phyloP scores from a whole-genome alignment of 2,329 filamentous ascomycete genomes.

The Fusarium redolens region DNA sequence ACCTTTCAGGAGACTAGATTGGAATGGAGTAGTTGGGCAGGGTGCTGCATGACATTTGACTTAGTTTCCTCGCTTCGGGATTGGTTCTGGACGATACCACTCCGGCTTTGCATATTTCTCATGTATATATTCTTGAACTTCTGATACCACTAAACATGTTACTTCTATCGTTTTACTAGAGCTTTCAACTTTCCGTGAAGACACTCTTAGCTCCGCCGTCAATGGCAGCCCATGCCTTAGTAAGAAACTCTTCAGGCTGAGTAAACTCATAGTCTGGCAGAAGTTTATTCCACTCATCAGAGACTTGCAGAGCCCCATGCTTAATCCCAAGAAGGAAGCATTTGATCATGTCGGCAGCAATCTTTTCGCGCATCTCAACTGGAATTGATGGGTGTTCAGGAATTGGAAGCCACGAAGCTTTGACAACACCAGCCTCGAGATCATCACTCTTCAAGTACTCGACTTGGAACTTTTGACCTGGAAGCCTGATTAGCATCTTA shows the following conservation, averaged over 20 bases:
- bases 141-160: not conserved
- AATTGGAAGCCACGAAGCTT: slow-evolving; percentile 41
- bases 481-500: not conserved
- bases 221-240: slow-evolving; percentile 42
- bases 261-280: slow-evolving; percentile 58
- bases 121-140: not conserved
- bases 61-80: not conserved
- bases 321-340: slow-evolving; percentile 19
- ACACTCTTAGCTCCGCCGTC: slow-evolving; percentile 19
- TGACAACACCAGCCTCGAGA: slow-evolving; percentile 33
- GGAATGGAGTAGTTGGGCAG: not conserved
- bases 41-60: no score
- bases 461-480: slow-evolving; percentile 38
- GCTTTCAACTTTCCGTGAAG: not conserved
- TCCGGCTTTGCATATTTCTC: not conserved
- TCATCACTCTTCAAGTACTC: slow-evolving; percentile 33
- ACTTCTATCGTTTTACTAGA: not conserved
- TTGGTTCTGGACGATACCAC: not conserved
- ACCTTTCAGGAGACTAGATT: not conserved
- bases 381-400: slow-evolving; percentile 34
- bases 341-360: not conserved
- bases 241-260: slow-evolving; percentile 55
- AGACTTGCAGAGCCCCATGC: slow-evolving; percentile 47
- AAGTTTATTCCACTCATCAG: slow-evolving; percentile 57
- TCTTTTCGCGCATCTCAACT: slow-evolving; percentile 25